Percentiles rank a stretch among this genome's conserved stretches.
Evolutionary conservation across 106 monocot species (phyloP).

Genomic region (Posidonia australis): DNA sequence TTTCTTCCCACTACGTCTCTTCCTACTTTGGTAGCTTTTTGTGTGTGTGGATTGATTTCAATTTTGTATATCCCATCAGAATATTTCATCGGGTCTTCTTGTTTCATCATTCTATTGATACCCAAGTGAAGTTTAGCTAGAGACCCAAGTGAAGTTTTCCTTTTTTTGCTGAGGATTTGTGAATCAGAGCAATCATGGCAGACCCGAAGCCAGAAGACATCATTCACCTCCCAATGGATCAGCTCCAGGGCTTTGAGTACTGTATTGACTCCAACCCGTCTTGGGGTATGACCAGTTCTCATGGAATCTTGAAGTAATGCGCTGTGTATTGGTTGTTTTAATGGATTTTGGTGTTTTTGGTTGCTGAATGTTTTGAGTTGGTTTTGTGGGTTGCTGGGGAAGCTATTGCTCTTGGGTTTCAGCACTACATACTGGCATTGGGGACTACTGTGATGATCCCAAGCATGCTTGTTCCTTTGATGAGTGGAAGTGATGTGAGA

Average conservation of each 20-base stretch:
- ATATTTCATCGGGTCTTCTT: too few relatives aligned
- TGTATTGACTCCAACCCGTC: constrained; percentile 95
- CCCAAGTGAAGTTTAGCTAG: too few relatives aligned
- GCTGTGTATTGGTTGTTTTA: not conserved
- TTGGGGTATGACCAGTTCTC: constrained; percentile 39
- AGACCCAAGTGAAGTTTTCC: too few relatives aligned
- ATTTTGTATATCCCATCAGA: too few relatives aligned
- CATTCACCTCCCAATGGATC: too few relatives aligned
- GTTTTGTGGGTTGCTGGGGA: constrained; percentile 36
- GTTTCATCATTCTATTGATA: too few relatives aligned
- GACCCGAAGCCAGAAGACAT: too few relatives aligned
- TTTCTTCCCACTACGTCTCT: too few relatives aligned
- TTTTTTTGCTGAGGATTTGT: too few relatives aligned
- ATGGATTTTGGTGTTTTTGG: not conserved
- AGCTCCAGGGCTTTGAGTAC: constrained; percentile 91
- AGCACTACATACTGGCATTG: constrained; percentile 78
- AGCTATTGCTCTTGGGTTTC: constrained; percentile 66
- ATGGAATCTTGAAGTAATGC: not conserved
- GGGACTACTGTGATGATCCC: constrained; percentile 98
- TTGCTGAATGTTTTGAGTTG: not conserved
- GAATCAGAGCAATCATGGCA: too few relatives aligned
- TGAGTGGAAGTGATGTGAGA: constrained; percentile 54
- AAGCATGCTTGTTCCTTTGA: constrained; percentile 54
- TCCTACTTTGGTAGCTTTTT: too few relatives aligned
- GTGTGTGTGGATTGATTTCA: too few relatives aligned